Evolutionary conservation across 148 eudicot genomes (phyloP).

Genomic region (Beta vulgaris): DNA sequence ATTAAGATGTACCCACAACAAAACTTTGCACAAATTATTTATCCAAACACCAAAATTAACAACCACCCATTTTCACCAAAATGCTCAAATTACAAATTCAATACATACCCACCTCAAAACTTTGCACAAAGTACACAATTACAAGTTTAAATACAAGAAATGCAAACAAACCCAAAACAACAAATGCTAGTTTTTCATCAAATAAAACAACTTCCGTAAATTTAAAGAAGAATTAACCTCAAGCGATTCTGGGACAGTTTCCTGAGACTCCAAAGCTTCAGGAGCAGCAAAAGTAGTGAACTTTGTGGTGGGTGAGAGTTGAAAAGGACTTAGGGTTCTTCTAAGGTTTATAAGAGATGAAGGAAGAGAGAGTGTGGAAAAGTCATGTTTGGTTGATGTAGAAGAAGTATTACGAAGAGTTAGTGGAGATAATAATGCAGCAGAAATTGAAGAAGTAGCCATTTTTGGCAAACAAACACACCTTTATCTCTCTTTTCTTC

Average conservation of each 20-base stretch:
- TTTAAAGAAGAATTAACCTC: conserved; percentile 9
- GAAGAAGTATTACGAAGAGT: conserved; percentile 29
- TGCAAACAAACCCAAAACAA: background rate
- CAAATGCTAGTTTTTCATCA: background rate
- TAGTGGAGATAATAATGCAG: conserved; percentile 32
- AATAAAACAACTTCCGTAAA: background rate
- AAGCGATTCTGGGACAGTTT: conserved; percentile 21
- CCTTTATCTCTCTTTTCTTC: background rate
- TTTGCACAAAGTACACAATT: background rate
- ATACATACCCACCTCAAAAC: background rate
- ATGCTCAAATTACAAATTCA: background rate
- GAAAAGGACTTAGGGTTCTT: conserved; percentile 26
- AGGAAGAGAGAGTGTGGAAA: conserved; percentile 23
- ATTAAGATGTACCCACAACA: background rate
- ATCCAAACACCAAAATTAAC: background rate
- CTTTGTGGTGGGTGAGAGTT: background rate
- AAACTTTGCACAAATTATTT: background rate
- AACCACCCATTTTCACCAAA: conserved; percentile 12
- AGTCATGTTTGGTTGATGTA: conserved; percentile 25
- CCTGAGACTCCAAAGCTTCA: conserved; percentile 36
- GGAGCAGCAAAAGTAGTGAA: conserved; percentile 43
- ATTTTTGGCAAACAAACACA: conserved; percentile 23
- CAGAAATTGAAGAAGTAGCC: conserved; percentile 42
- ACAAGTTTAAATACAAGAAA: background rate
- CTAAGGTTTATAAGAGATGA: conserved; percentile 13